A percentile compares a stretch with the other conserved stretches of the same genome.
Evolutionary conservation across 2,329 filamentous ascomycete genomes (phyloP).

Genomic region (Ascochyta fabae): DNA sequence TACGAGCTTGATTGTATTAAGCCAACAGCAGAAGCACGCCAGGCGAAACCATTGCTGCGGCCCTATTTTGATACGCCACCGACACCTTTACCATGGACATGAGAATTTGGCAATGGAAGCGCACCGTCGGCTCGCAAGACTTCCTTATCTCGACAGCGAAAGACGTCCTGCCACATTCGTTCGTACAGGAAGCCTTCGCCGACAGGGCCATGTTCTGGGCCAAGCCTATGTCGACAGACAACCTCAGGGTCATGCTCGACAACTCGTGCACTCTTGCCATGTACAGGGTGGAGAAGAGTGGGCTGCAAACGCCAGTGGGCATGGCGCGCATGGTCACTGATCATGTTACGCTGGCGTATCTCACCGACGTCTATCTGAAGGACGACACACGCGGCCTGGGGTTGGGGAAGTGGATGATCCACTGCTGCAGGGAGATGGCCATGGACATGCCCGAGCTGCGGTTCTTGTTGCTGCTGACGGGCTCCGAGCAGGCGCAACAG

Average conservation of each 20-base stretch:
- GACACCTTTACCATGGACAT: slow-evolving; percentile 23
- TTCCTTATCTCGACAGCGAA: slow-evolving; percentile 40
- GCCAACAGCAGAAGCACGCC: neutral
- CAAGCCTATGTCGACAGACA: slow-evolving; percentile 26
- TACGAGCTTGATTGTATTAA: neutral
- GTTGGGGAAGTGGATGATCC: slow-evolving; percentile 70
- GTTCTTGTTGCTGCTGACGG: slow-evolving; percentile 38
- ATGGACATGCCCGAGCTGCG: slow-evolving; percentile 66
- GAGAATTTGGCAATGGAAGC: slow-evolving; percentile 34
- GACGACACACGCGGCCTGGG: slow-evolving; percentile 66
- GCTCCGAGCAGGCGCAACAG: slow-evolving; percentile 30
- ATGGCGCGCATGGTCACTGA: slow-evolving; percentile 73
- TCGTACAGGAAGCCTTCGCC: slow-evolving; percentile 41
- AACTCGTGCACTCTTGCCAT: slow-evolving; percentile 45
- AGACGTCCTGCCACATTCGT: slow-evolving; percentile 35
- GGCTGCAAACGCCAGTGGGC: slow-evolving; percentile 56
- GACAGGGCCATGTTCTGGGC: slow-evolving; percentile 42
- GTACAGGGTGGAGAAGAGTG: slow-evolving; percentile 21
- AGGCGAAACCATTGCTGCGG: neutral
- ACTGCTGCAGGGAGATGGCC: slow-evolving; percentile 64
- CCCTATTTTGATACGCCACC: neutral
- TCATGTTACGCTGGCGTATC: slow-evolving; percentile 70
- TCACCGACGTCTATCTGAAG: slow-evolving; percentile 72
- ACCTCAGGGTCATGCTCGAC: slow-evolving; percentile 35
- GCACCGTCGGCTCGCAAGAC: slow-evolving; percentile 22